Conservation (phyloP, 83 land plant species). For the Picea abies region DNA sequence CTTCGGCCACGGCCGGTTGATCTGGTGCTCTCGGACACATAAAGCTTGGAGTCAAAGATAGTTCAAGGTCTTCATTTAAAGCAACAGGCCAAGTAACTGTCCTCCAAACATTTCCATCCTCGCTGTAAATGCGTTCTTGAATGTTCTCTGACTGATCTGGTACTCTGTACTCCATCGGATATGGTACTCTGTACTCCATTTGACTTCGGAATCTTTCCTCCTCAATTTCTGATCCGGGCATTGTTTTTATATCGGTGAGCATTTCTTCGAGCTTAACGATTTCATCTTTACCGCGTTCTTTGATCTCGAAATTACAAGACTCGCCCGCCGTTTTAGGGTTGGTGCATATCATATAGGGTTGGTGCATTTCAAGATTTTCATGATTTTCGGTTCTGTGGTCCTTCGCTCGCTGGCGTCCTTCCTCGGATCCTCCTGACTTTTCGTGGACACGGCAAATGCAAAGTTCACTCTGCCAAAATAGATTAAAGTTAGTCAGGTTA, state of each 20-base stretch:
- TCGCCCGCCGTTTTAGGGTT: too few species aligned
- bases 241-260: neutral
- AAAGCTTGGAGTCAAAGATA: neutral
- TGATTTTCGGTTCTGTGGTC: neutral
- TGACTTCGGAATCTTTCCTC: too few species aligned
- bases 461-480: constrained; percentile 48
- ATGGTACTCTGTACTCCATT: too few species aligned
- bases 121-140: neutral
- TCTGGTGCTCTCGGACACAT: neutral
- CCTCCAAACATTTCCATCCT: neutral
- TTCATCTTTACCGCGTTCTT: neutral
- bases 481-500: neutral
- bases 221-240: too few species aligned
- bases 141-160: too few species aligned
- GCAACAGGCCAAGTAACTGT: neutral
- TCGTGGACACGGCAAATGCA: constrained; percentile 67
- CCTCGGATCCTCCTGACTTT: constrained; percentile 29
- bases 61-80: neutral
- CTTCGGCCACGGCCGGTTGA: neutral
- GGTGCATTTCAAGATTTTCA: neutral
- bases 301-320: neutral
- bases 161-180: too few species aligned
- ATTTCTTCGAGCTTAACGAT: neutral
- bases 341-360: neutral
- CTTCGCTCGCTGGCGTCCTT: neutral